Base-by-base conservation (phyloP, 2,329 filamentous ascomycete genomes). In the Sordariomycetes sp. region DNA sequence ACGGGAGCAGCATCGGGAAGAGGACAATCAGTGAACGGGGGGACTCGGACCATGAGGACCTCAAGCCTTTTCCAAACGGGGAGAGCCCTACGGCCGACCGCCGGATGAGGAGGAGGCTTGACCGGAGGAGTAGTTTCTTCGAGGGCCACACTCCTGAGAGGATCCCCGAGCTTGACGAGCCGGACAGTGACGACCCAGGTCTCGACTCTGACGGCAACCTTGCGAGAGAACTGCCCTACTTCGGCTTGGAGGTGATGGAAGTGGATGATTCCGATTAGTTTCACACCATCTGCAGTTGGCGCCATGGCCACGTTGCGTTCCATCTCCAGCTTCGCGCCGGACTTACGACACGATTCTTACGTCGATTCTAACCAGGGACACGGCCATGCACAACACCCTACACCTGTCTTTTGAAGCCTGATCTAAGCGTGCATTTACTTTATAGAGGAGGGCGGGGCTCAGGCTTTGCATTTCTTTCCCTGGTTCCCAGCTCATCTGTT, bases 101-200 rank as follows among this genome's bases (percentile, higher is more conserved):
- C 22, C 73, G 77, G 32, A 68, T 79, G 60, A 72, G 74, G 57
- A 74, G 79, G 61, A 72, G 76, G 46, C 65, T 77, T 57, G 71
- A 74, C 53, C 74, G 79, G 40, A 74, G 74, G 48, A 75, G 76
- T 52, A 73, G 72, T 60, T 63, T 79, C 20, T 79, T 80, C 61
- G 71, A 75, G 22, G 78, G 80, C 59, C 77, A 77, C 35, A 76
- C 75, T 12, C 72, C 73, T 54, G 76, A 76, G 12, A 72, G 75
- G 43, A 81, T 81, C 59, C 77, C 80, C 43, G 79, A 81, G 67
- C 69, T 79, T 1, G 79, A 80, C 18, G 79, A 81, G 65, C 78
- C 78, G 12, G 72, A 75, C 59, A 78, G 76, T 25, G 73, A 72
- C 59, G 75, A 77, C 25, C 75, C 78, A 48, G 75, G 76, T 55